phyloP scores from a whole-genome alignment of 768 basidiomycete genomes.

The Gymnopilus junonius region DNA sequence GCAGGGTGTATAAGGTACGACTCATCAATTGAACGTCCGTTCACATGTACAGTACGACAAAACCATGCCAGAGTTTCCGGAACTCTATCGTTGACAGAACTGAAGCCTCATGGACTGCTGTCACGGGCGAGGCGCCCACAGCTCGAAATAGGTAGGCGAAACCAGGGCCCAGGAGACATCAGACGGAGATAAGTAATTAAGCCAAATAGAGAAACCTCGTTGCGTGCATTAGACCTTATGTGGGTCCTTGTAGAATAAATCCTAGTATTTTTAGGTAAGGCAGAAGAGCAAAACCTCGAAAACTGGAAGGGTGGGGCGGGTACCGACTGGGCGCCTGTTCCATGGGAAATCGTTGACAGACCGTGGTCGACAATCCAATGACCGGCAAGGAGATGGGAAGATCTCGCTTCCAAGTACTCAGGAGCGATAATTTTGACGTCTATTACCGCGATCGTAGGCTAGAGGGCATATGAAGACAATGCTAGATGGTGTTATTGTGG shows the following conservation, averaged over 20 bases:
- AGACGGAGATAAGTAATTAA: conserved; percentile 1
- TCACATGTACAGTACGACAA: neutral
- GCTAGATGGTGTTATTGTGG: neutral
- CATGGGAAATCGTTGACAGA: neutral
- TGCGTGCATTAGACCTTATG: neutral
- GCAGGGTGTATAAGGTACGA: neutral
- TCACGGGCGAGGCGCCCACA: neutral
- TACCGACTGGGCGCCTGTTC: neutral
- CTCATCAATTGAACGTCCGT: neutral
- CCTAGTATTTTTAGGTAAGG: neutral
- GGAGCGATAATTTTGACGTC: neutral
- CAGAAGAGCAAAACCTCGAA: neutral
- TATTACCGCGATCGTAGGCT: neutral
- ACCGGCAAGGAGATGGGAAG: neutral
- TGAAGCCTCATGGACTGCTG: neutral
- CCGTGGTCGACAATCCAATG: neutral
- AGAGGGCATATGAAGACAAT: neutral
- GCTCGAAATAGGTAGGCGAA: neutral
- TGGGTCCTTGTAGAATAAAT: neutral
- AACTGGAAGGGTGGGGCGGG: neutral
- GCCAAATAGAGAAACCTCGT: neutral
- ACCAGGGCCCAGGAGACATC: neutral
- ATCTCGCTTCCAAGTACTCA: neutral
- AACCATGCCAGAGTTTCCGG: neutral
- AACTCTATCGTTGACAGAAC: neutral